Conservation (phyloP, 768 basidiomycete species). For the Trametes punicea region DNA sequence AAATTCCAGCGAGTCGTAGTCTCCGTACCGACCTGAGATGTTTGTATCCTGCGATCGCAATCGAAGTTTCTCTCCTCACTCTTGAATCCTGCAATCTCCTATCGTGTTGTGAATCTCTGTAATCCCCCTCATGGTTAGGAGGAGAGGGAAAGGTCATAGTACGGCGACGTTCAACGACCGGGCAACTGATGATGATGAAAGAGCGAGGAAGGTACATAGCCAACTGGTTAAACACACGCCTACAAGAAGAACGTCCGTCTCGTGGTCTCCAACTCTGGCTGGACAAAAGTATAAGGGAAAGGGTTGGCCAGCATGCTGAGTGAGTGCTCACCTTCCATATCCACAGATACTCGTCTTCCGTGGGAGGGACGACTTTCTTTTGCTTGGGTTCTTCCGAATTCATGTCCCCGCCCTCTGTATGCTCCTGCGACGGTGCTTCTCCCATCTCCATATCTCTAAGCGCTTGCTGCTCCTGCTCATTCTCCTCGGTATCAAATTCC, state of each 20-base stretch:
- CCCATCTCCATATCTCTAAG: slow-evolving; percentile 30
- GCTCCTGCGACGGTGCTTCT: slow-evolving; percentile 26
- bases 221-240: slow-evolving; percentile 1
- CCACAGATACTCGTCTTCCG: slow-evolving; percentile 81
- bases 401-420: slow-evolving; percentile 31
- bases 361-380: slow-evolving; percentile 50
- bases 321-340: slow-evolving; percentile 73
- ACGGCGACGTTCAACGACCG: too few relatives aligned
- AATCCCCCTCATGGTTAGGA: too few relatives aligned
- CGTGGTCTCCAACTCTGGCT: slow-evolving; percentile 94
- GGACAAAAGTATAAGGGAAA: slow-evolving; percentile 4
- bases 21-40: neutral
- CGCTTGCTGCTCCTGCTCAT: slow-evolving; percentile 4
- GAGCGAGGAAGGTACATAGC: too few relatives aligned
- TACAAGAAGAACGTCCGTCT: slow-evolving; percentile 89
- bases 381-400: slow-evolving; percentile 14
- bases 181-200: too few relatives aligned
- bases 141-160: too few relatives aligned
- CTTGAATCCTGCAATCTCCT: neutral
- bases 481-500: slow-evolving; percentile 41
- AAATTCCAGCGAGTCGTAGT: neutral
- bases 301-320: slow-evolving; percentile 2
- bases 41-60: neutral
- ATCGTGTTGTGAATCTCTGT: too few relatives aligned
- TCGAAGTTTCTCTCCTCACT: neutral